phyloP scores from a whole-genome alignment of 768 basidiomycete species.

The Rubroboletus satanas region DNA sequence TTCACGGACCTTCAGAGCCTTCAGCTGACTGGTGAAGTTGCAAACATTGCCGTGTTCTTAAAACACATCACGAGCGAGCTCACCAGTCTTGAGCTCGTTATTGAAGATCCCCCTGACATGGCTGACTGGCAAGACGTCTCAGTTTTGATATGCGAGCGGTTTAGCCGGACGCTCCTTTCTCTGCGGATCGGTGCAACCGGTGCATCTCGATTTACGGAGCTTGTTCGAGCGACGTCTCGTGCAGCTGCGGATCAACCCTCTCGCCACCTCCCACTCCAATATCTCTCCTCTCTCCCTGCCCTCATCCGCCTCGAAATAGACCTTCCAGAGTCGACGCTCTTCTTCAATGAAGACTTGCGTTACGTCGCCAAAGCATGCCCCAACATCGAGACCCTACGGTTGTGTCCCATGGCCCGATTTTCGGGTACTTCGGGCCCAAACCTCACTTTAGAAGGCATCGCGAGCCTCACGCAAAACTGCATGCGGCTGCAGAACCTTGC shows the following conservation, averaged over 20 bases:
- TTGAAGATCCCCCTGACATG: conserved; percentile 74
- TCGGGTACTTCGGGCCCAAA: conserved; percentile 49
- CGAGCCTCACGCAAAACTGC: conserved; percentile 56
- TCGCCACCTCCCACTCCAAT: conserved; percentile 57
- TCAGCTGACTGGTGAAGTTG: conserved; percentile 65
- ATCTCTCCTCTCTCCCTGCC: conserved; percentile 49
- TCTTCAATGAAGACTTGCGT: conserved; percentile 57
- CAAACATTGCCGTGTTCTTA: conserved; percentile 68
- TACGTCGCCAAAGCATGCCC: conserved; percentile 60
- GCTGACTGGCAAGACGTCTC: conserved; percentile 76
- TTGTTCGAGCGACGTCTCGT: conserved; percentile 71
- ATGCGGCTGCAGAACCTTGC: conserved; percentile 60
- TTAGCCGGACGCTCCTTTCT: conserved; percentile 54
- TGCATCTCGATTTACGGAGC: conserved; percentile 74
- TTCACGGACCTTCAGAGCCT: conserved; percentile 59
- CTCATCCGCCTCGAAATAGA: conserved; percentile 70
- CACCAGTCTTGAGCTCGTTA: conserved; percentile 65
- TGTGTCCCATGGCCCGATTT: conserved; percentile 69
- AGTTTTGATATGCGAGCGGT: conserved; percentile 56
- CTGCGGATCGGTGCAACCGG: conserved; percentile 63
- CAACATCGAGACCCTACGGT: conserved; percentile 60
- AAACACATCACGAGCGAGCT: conserved; percentile 64
- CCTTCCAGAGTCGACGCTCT: conserved; percentile 70
- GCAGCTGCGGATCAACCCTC: conserved; percentile 52
- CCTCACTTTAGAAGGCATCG: conserved; percentile 61